Evolutionary conservation across 495 filamentous ascomycete species (phyloP).

Genomic region (Trichoderma orchidacearum): DNA sequence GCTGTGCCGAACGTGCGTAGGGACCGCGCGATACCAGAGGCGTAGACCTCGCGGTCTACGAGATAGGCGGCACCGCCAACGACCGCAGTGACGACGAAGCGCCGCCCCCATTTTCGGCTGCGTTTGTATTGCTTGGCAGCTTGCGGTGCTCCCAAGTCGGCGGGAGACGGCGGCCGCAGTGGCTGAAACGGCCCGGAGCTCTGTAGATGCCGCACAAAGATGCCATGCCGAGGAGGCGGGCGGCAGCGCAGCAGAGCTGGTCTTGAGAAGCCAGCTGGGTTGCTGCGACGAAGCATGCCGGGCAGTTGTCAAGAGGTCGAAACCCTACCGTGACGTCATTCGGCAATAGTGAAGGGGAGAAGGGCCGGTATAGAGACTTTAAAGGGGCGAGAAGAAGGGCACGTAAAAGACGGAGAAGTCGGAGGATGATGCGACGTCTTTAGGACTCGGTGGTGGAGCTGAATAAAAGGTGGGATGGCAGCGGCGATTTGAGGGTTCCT

Average conservation of each 20-base stretch:
- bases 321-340: neutral
- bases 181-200: constrained; percentile 39
- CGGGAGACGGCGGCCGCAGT: constrained; percentile 69
- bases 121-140: constrained; percentile 51
- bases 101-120: constrained; percentile 59
- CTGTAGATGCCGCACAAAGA: constrained; percentile 7
- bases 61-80: constrained; percentile 46
- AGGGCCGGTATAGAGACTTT: neutral
- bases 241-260: neutral
- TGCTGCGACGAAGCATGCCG: neutral
- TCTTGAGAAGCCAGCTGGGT: neutral
- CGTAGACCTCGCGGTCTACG: constrained; percentile 61
- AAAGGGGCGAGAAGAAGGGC: neutral
- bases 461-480: too few relatives aligned
- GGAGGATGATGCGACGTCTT: too few relatives aligned
- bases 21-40: constrained; percentile 65
- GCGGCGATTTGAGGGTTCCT: too few relatives aligned
- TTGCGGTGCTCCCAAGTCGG: constrained; percentile 61
- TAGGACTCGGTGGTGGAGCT: too few relatives aligned
- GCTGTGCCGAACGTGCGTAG: constrained; percentile 67
- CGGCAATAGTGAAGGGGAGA: neutral
- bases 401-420: neutral
- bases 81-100: constrained; percentile 50
- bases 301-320: neutral
- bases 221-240: neutral